Base-by-base conservation (phyloP, 805 yeast genomes). In the Blastobotrys mokoenaii region DNA sequence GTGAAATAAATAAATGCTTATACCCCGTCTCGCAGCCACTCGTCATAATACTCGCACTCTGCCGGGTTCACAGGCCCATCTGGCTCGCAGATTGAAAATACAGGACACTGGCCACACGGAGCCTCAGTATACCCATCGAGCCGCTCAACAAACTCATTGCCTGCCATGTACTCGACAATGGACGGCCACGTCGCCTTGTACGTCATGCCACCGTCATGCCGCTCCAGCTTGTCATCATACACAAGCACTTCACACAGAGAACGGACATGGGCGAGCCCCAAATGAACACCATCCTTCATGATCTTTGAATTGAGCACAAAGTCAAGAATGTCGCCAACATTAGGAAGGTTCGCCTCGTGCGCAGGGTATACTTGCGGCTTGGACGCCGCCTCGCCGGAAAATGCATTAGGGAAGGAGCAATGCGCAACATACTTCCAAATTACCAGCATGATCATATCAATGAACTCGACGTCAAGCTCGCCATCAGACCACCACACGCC, bases 401-500 rank as follows among this genome's bases (percentile, higher is more conserved):
- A 80, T 16, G 84, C 84, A 45, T 77, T 70, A 2, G 97, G 96
- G 58, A 71, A 84, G 0, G 96, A 77, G 54, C 75, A 77, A 29
- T 79, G 74, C 1, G 90, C 84, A 8, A 86, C 80, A 63, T 69
- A 90, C 53, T 93, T 72, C 96, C 97, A 93, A 6, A 89, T 79
- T 37, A 89, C 89, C 16, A 86, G 79, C 52, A 86, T 64, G 45
- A 93, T 67, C 40, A 87, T 79, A 53, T 86, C 90, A 47, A 93
- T 89, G 58, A 93, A 93, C 63, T 90, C 97, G 2, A 87, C 80
- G 61, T 93, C 98, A 46, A 93, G 71, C 64, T 93, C 97, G 31
- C 89, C 80, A 61, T 93, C 98, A 0, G 97, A 88, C 61, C 89
- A 93, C 98, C 98, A 93, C 3, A 97, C 97, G 3, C 98, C 98